A percentile compares a stretch with the other conserved stretches of the same genome.
These are phyloP conservation scores for Ramaria rubella DNA, from an alignment of 768 basidiomycete genomes.

Conservation along the genomic window DNA sequence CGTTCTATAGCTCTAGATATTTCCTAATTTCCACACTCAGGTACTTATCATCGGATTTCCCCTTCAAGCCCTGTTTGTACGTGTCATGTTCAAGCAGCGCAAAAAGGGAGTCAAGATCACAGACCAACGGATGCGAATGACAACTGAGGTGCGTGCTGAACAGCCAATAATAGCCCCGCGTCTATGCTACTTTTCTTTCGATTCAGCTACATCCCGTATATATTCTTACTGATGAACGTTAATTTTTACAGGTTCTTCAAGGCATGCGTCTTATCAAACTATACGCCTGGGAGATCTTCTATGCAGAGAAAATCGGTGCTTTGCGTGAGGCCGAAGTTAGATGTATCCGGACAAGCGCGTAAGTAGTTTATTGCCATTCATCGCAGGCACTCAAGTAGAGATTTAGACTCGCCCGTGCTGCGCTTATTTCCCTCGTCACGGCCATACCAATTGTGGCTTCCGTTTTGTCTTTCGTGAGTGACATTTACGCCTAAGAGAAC, in stretches of 20 bases:
- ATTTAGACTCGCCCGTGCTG: conserved; percentile 21
- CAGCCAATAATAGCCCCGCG: background rate
- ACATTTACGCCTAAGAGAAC: background rate
- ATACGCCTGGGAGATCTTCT: conserved; percentile 55
- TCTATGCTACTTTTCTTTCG: background rate
- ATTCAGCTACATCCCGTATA: background rate
- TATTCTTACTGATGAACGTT: conserved; percentile 1
- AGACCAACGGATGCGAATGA: conserved; percentile 57
- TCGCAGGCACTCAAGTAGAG: background rate
- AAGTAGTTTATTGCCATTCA: conserved; percentile 25
- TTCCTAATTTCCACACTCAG: conserved; percentile 17
- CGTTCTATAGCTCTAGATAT: background rate
- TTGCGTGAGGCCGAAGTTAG: conserved; percentile 25
- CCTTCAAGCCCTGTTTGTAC: conserved; percentile 46
- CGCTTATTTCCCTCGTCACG: conserved; percentile 38
- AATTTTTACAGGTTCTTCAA: conserved; percentile 43
- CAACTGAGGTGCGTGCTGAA: conserved; percentile 44
- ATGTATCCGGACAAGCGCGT: conserved; percentile 23
- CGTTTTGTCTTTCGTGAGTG: conserved; percentile 45
- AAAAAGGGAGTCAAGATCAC: conserved; percentile 56
- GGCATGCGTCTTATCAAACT: conserved; percentile 61
- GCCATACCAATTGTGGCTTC: conserved; percentile 48
- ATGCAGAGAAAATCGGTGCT: conserved; percentile 34
- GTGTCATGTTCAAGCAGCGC: conserved; percentile 46
- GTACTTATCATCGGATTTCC: conserved; percentile 54